Base-by-base conservation (phyloP, 768 basidiomycete genomes). In the Mycena vitilis region DNA sequence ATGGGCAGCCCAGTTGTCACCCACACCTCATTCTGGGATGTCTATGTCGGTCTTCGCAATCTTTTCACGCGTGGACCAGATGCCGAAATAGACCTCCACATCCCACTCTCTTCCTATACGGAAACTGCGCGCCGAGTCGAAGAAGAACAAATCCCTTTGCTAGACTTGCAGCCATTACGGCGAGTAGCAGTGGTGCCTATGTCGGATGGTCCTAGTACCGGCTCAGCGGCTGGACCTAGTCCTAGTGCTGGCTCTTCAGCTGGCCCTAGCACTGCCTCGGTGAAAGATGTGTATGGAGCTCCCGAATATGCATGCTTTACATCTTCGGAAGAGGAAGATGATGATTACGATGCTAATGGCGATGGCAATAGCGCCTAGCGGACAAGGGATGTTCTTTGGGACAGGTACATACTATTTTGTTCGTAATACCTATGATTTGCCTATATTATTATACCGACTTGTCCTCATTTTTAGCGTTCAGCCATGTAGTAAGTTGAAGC, bases 1-100 rank as follows among this genome's bases (percentile, higher is more conserved):
- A 66, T 81, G 22, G 78, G 74, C 2, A 16, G 22, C 1, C 80
- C 80, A n/a, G n/a, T 40, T 1, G 71, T 79, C 12, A 73, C 61
- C 7, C 34, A 25, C 6, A 25, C 64, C 2, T 72, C 73, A 6
- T 74, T 78, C 52, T 80, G 80, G 75, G 47, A 71, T 30, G 18
- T 62, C 10, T 62, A 62, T 40, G 23, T 37, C n/a, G n/a, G 37
- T 4, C 60, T 62, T 37, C 38, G 52, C 5, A 37, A n/a, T 36
- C 51, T 23, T 37, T 62, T 62, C 22, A 62, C n/a, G 18, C 60
- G 44, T 36, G 60, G 51, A 18, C 23, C 60, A 1, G 60, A 62
- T 48, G 40, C 37, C 10, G 60, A 62, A 34, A 23, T 16, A 11
- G 49, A 62, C 25, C 60, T 62, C 44, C 37, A 38, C 2, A 62